Base-by-base conservation (phyloP, 805 yeast genomes). In the Starmerella riodocensis region DNA sequence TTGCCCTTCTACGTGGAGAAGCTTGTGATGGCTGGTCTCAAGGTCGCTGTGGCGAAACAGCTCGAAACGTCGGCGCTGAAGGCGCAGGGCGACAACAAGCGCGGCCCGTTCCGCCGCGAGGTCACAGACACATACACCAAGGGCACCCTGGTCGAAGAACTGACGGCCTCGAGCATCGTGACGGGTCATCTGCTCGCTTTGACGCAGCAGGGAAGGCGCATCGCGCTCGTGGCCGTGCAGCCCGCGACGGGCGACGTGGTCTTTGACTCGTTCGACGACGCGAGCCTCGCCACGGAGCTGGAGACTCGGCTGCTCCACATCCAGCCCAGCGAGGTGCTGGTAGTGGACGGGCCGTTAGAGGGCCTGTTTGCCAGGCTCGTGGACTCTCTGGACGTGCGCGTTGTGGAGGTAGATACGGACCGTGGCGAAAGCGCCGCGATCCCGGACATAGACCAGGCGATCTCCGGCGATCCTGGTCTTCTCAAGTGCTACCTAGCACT, bases 21-120 rank as follows among this genome's bases (percentile, higher is more conserved):
- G 43, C 61, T 88, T 14, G 65, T 91, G 4, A 71, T 69, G 29
- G 65, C 64, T 39, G 94, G 95, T 0, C 62, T 73, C 43, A 86
- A 80, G 54, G 83, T 91, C 3, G 97, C 93, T 0, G 73, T 91
- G 2, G 91, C 86, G 0, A 78, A 78, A 52, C 97, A 91, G 53
- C 62, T 72, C 4, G 96, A 88, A 54, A 73, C 88, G 0, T 77
- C 84, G 2, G 83, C 84, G 0, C 64, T 82, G 12, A 82, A 82
- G 52, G 66, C 70, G 5, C 61, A 60, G 13, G 59, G 71, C 2
- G 57, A 70, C 4, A 76, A 70, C 44, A 71, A 70, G 39, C 61
- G 67, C 23, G 64, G 67, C 20, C 67, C 85, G 2, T 82, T 88
- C 58, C 70, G 70, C 37, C 63, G 97, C 34, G 61, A 72, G 45